Evolutionary conservation across 2,329 filamentous ascomycete species (phyloP), one percentile per base, ranked within the genome.

Genomic region (Blastomyces silverae): DNA sequence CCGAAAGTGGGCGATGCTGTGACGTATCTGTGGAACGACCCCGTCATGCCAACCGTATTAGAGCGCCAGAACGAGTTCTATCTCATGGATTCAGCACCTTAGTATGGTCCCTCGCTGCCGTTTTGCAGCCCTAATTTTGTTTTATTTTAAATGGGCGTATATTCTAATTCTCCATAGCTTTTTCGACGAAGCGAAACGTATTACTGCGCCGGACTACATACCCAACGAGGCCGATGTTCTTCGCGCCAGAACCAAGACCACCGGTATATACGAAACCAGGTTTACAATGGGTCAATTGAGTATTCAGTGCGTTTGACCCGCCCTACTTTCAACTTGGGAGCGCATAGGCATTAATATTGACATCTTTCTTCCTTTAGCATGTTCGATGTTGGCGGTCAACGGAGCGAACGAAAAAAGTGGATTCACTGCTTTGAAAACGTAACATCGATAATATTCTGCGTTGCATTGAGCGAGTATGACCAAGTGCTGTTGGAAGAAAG

Each of bases 391-490:
- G 94, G 94, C 68, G 94, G 94, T 31, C 94, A 99, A 79, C 84
- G 94, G 75, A 97, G 93, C 77, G 94, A 99, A 79, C 86, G 94
- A 68, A 99, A 99, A 83, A 99, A 99, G 81, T 99, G 94, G 94
- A 99, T 99, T 75, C 94, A 99, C 80, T 99, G 94, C 81, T 99
- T 99, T 77, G 94, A 99, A 78, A 97, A 97, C 72, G 94, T 99
- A 72, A 99, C 94, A 55, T 97, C 94, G 3, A 99, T 99, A 77
- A 99, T 99, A 71, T 99, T 99, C 79, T 99, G 94, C 74, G 94
- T 99, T 67, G 94, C 94, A 20, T 81, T 99, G 71, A 97, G 92
- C 80, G 94, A 99, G 79, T 99, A 99, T 76, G 94, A 99, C 74
- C 94, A 99, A 79, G 93, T 97, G 5, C 82, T 99, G 63, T 82